Evolutionary conservation across 768 basidiomycete genomes (phyloP).

Genomic region (Lactarius hatsudake): DNA sequence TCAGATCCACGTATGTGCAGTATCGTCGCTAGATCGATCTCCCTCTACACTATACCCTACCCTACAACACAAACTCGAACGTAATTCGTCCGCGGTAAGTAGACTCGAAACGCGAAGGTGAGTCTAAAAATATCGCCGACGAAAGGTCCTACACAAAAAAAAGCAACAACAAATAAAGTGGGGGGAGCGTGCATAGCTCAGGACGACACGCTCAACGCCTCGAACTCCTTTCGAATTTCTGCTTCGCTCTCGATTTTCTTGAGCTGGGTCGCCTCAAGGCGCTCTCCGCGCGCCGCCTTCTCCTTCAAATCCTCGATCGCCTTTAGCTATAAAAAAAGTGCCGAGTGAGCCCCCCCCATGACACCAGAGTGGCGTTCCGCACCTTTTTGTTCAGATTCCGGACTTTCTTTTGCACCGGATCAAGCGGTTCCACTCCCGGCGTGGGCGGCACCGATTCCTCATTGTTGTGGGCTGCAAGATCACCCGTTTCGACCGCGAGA

Average conservation of each 20-base stretch:
- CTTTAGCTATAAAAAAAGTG: constrained; percentile 62
- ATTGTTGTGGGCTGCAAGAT: constrained; percentile 12
- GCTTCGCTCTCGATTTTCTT: constrained; percentile 94
- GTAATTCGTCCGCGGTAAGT: neutral
- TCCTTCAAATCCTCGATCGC: constrained; percentile 99
- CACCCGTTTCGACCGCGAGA: constrained; percentile 33
- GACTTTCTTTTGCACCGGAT: constrained; percentile 87
- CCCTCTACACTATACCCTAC: neutral
- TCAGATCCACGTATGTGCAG: neutral
- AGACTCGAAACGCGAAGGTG: neutral
- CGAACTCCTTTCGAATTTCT: constrained; percentile 80
- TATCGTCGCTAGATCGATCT: neutral
- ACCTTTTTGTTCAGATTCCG: constrained; percentile 97
- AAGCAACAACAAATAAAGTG: neutral
- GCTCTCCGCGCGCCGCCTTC: constrained; percentile 84
- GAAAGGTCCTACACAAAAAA: neutral
- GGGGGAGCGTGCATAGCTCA: neutral
- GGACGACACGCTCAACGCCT: constrained; percentile 31
- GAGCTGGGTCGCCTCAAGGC: constrained; percentile 90
- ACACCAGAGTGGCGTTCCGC: constrained; percentile 27
- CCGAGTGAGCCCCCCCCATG: neutral
- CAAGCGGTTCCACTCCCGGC: constrained; percentile 59
- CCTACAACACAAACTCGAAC: neutral
- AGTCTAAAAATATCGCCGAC: neutral
- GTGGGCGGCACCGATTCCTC: constrained; percentile 47